Evolutionary conservation across 2,329 filamentous ascomycete genomes (phyloP), one percentile per base, ranked within the genome.

Genomic region (Colletotrichum lindemuthianum): DNA sequence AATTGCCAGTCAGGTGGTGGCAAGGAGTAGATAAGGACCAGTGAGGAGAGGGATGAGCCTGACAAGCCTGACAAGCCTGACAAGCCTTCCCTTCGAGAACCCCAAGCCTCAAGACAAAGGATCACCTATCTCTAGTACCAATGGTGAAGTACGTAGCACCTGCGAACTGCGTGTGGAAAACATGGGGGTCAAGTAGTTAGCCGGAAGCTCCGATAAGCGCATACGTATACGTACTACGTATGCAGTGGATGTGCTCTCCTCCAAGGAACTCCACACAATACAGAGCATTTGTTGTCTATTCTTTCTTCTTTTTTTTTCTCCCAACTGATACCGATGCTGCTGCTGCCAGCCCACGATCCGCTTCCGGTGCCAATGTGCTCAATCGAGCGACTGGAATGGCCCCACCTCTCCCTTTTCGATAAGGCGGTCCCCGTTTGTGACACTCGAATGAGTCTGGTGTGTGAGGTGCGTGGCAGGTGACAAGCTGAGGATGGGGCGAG

Each of bases 341-440:
- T 47, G 41, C 41, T 47, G 53, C 43, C 53, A 56, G 53, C 43
- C 34, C 43, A 43, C 48, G 37, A 58, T 50, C 45, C 45, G 47
- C 41, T 45, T 8, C 9, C n/a, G 24, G n/a, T 47, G 40, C 41
- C 41, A 32, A 55, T 50, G 40, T 40, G 45, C 51, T 65, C 56
- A 61, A 57, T 39, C 51, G 58, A 61, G 33, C 44, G 8, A 9
- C 11, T 41, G n/a, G 6, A 34, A 11, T 15, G 10, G 33, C 48
- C 36, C 56, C 56, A 59, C 48, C 47, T 52, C 61, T 58, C 61
- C 53, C 55, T 64, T 55, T 60, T 58, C 55, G 55, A 58, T 50
- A 58, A 58, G 55, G 45, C 48, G 34, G 36, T 4, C 24, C 24
- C 24, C 24, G 24, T 24, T 24, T 24, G 24, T 24, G 24, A 24